Evolutionary conservation across 345 rosid genomes (phyloP), one percentile per base, ranked within the genome.

Genomic region (Eucalyptus pauciflora): DNA sequence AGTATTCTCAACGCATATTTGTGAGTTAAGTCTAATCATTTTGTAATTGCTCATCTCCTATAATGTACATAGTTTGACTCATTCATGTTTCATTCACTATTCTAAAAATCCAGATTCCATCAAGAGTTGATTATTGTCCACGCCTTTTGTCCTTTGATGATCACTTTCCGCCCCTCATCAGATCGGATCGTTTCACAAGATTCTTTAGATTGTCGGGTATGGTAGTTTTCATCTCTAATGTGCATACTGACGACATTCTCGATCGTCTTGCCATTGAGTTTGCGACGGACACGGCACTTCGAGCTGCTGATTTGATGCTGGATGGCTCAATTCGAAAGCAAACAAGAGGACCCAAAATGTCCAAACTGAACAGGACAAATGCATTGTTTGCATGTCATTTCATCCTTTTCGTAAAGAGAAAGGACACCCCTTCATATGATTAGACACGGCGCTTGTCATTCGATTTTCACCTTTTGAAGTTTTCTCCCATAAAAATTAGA

Each of bases 141-240:
- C 1, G 6, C 13, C 62, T 56, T 56, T 1, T 10, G 29, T 22
- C 58, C 4, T 56, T 56, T 1, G 29, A 24, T 56, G 29, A 24
- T 22, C 3, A 56, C 29, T 56, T 56, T 24, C 1, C 62, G 0
- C 62, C 6, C 6, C 13, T 56, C 1, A 1, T 24, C 3, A 9
- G 8, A 56, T 13, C 0, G 3, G 6, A 52, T 56, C 13, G 1
- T 56, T 56, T 22, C 29, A 56, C 27, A 56, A 56, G 29, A 16
- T 69, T 37, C 3, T 71, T 9, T 71, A 18, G 27, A 10, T 20
- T 3, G 11, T 33, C 24, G 24, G 43, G 43, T 31, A 8, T 3
- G 6, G 12, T 16, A 5, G 24, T 71, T 71, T 71, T 37, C 46
- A 37, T 17, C 83, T 18, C 83, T 24, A 37, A 37, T 20, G 46